Percentiles rank a stretch among this genome's conserved stretches.
Evolutionary conservation across 257 asterid species (phyloP).

Genomic region (Thymus quinquecostatus): DNA sequence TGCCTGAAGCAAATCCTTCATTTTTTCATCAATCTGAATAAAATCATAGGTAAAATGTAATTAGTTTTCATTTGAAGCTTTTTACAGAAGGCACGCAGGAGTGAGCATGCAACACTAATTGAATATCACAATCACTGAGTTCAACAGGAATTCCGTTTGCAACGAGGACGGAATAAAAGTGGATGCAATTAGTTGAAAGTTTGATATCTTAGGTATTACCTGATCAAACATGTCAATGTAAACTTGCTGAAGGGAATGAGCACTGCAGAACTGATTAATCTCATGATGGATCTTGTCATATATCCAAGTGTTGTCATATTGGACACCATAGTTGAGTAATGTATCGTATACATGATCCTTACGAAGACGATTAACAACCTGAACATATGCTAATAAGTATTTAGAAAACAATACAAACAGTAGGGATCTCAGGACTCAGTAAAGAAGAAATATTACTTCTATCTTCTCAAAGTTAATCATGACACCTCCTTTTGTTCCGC

Average conservation of each 20-base stretch:
- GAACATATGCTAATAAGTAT: conserved; percentile 33
- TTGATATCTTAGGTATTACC: conserved; percentile 44
- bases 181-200: conserved; percentile 12
- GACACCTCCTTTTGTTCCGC: conserved; percentile 99
- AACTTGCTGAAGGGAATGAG: conserved; percentile 95
- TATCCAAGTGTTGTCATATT: conserved; percentile 97
- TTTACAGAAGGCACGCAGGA: conserved; percentile 23
- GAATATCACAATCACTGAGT: not conserved
- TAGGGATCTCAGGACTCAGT: conserved; percentile 8
- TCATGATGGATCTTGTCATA: conserved; percentile 99
- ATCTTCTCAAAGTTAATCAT: conserved; percentile 93
- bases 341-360: conserved; percentile 86
- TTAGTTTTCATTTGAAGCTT: conserved; percentile 10
- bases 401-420: conserved; percentile 16
- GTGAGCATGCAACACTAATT: conserved; percentile 21
- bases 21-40: conserved; percentile 93
- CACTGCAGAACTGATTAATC: conserved; percentile 98
- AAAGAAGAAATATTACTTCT: conserved; percentile 58
- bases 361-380: conserved; percentile 94
- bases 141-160: not conserved
- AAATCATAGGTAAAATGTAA: not conserved
- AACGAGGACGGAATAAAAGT: conserved; percentile 3
- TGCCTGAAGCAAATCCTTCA: conserved; percentile 98
- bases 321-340: conserved; percentile 82
- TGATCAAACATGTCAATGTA: conserved; percentile 99